Base-by-base conservation (phyloP, 2,329 filamentous ascomycete species). In the Trichophaea hybrida region DNA sequence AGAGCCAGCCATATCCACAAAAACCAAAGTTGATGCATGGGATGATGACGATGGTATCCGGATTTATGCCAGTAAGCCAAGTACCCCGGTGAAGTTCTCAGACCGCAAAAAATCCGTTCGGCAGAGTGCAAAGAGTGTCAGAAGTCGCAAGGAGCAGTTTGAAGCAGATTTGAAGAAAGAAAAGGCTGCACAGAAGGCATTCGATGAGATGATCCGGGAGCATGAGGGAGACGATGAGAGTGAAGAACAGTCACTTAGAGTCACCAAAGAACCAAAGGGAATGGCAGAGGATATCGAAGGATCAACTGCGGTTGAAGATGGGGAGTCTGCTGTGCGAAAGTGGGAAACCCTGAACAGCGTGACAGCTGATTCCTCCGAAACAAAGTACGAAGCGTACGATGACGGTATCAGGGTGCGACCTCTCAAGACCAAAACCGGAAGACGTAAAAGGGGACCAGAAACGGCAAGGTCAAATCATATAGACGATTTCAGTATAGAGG, bases 381-480 rank as follows among this genome's bases (percentile, higher is more conserved):
- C 38, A 60, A 32, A 57, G 65, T 37, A 58, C 32, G 48, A 63
- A 59, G 43, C 63, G 52, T 67, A 50, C 62, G 38, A 67, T 62
- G 65, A 72, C 61, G 61, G 70, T 61, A 64, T 68, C 60, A 65
- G 71, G 66, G 43, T 68, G 62, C 69, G 63, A 17, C 60, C 68
- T 8, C 58, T 64, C 43, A 64, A 62, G 46, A 55, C 52, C 17
- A 59, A 59, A 37, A 38, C 50, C 2, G 60, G 56, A 38, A 50
- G 59, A 46, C 58, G 54, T 57, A 63, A 60, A 50, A 59, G 37
- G 46, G 50, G 53, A 8, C 55, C 53, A 71, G 44, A 69, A 70
- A 55, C 68, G 69, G 8, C 68, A 69, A 8, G 69, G 70, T 2
- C 13, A n/a, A n/a, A 53, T 32, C 12, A 15, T 51, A 12, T 13